Evolutionary conservation across 2,329 filamentous ascomycete species (phyloP), one percentile per base, ranked within the genome.

Genomic region (Fusarium graminum): DNA sequence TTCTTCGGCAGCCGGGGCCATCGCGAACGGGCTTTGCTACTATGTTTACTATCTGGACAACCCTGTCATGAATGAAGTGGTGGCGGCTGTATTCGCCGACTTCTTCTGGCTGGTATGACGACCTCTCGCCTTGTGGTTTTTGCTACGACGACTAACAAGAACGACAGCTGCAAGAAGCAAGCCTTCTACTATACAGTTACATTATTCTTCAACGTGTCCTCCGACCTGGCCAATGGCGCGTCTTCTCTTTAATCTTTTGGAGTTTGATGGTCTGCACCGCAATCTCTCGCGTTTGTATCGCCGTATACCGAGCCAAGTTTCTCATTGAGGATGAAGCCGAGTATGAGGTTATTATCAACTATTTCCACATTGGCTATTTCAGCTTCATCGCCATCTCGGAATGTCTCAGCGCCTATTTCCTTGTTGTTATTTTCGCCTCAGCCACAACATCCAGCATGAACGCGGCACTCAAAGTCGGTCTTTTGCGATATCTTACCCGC

Each of bases 211-310:
- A 79, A 16, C 80, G 82, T 28, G 79, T 86, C n/a, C 76, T 87
- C 2, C 80, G 80, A 52, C 80, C 80, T 49, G 65, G 59, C 16
- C 68, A 72, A 19, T 73, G 75, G 53, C 75, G 78, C 4, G 73
- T 84, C 12, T 87, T 86, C 59, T 78, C 81, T 41, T 71, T 72
- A 4, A 80, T 89, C 4, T 85, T 89, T 63, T 89, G 86, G 62
- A 82, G 82, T 1, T 84, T 89, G 42, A 76, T 89, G 42, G 76
- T 81, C 2, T 76, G 85, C 17, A 84, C 88, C 28, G 73, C 76
- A 3, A 74, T 82, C 2, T 81, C 86, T 34, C 82, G 85, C 53
- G 70, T 81, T 9, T 59, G 68, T n/a, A 80, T 81, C 26, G 66
- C 76, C 6, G 61, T 74, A 13, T 72, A 70, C 13, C 75, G 80